phyloP scores from a whole-genome alignment of 73 alveolate genomes.

The Paramecium bursaria region DNA sequence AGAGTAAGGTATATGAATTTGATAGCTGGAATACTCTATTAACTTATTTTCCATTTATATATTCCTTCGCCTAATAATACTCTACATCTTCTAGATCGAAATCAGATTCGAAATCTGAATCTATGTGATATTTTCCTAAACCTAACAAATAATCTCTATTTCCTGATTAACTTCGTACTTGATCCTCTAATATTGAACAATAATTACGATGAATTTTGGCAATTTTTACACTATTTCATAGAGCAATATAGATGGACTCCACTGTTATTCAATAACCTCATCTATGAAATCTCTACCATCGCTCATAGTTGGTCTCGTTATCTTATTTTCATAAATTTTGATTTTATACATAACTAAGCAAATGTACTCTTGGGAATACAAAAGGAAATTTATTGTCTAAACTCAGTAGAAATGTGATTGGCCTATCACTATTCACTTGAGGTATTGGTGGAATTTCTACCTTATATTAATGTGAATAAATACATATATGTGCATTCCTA shows the following conservation, averaged over 20 bases:
- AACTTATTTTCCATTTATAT: not conserved
- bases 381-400: slow-evolving; percentile 30
- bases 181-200: not conserved
- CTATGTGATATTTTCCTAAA: slow-evolving; percentile 4
- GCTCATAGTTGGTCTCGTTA: slow-evolving; percentile 3
- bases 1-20: not conserved
- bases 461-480: not conserved
- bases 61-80: not conserved
- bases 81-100: slow-evolving; percentile 20
- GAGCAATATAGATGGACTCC: slow-evolving; percentile 44
- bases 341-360: slow-evolving; percentile 9
- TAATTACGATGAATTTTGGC: slow-evolving; percentile 16
- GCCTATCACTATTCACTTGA: not conserved
- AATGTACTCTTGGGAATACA: slow-evolving; percentile 38
- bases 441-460: not conserved
- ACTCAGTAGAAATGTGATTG: not conserved
- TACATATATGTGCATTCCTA: not conserved
- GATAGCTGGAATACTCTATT: not conserved
- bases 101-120: not conserved
- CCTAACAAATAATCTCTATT: not conserved
- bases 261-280: not conserved
- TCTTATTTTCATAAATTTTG: not conserved
- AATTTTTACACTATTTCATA: slow-evolving; percentile 4
- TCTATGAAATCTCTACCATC: slow-evolving; percentile 44
- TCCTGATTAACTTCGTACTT: not conserved